Conservation (phyloP, 331 rosid genomes). For the Stylosanthes scabra region DNA sequence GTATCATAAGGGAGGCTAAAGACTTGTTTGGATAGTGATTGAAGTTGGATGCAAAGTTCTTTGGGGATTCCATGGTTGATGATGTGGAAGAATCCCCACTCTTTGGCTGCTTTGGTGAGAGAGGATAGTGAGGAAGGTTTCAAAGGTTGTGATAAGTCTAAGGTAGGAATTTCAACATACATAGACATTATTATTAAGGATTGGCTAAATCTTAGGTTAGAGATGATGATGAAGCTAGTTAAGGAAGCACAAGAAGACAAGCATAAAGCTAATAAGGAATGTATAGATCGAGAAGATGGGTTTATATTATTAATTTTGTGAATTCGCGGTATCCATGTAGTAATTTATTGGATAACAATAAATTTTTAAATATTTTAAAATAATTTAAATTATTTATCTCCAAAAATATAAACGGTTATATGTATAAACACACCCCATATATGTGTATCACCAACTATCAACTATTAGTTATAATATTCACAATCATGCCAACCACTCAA, state of each 20-base stretch:
- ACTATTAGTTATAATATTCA: too few species aligned
- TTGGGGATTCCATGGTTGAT: conserved; percentile 81
- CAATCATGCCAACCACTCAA: too few species aligned
- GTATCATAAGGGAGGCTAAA: conserved; percentile 69
- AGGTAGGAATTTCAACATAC: conserved; percentile 58
- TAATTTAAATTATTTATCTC: too few species aligned
- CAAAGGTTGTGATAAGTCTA: conserved; percentile 67
- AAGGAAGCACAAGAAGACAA: background rate
- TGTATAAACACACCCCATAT: too few species aligned
- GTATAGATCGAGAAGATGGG: background rate
- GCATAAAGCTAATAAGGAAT: background rate
- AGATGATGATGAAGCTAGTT: background rate
- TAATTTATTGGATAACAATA: too few species aligned
- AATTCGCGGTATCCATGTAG: too few species aligned
- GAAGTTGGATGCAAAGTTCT: conserved; percentile 57
- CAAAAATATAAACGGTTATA: too few species aligned
- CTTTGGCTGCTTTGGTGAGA: conserved; percentile 59
- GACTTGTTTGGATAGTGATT: conserved; percentile 52
- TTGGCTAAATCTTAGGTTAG: background rate
- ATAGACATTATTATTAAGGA: conserved; percentile 48
- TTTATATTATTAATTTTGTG: background rate
- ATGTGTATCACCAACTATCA: too few species aligned
- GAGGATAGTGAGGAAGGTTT: conserved; percentile 54
- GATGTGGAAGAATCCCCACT: conserved; percentile 79
- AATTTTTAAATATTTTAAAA: too few species aligned